Evolutionary conservation across 441 rosid species (phyloP), one percentile per base, ranked within the genome.

Genomic region (Aquilaria agallochum): DNA sequence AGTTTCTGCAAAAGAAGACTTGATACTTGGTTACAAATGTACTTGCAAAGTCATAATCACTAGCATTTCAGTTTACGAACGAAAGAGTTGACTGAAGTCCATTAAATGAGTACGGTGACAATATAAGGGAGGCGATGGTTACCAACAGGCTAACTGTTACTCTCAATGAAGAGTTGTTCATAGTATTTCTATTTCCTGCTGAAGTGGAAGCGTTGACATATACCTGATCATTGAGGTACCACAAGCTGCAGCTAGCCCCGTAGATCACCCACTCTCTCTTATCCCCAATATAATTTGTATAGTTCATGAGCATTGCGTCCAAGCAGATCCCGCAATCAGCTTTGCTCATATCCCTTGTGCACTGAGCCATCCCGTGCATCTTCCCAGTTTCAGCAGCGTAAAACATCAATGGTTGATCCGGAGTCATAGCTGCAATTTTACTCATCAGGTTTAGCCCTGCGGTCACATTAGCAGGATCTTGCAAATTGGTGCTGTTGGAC

Each of bases 291-390:
- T 46, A 60, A 1, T 69, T 66, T 61, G 72, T 64, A 55, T 66
- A 78, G 10, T 71, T 67, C 56, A 1, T 50, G 64, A 83, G 51
- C 33, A 61, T 62, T 50, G 12, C 32, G 50, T 60, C 53, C 50
- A 83, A 34, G 60, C 88, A 76, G 30, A 53, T 65, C 3, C 74
- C 52, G 42, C 78, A 58, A 12, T 76, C 74, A 7, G 40, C 62
- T 32, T 56, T 59, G 9, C 66, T 74, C 7, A 80, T 59, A 54
- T 72, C 88, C 52, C 78, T 70, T 13, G 58, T 68, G 63, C 78
- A 80, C 51, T 74, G 82, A 44, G 73, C 81, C 80, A 76, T 70
- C 31, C 77, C 85, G 55, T 76, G 76, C 63, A 83, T 68, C 72
- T 57, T 80, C 66, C 81, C 78, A 11, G 13, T 50, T 44, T 64